Percentiles rank a stretch among this genome's conserved stretches.
These are phyloP conservation scores for Petunia axillaris DNA, from an alignment of 257 asterid genomes.

Conservation along the genomic window DNA sequence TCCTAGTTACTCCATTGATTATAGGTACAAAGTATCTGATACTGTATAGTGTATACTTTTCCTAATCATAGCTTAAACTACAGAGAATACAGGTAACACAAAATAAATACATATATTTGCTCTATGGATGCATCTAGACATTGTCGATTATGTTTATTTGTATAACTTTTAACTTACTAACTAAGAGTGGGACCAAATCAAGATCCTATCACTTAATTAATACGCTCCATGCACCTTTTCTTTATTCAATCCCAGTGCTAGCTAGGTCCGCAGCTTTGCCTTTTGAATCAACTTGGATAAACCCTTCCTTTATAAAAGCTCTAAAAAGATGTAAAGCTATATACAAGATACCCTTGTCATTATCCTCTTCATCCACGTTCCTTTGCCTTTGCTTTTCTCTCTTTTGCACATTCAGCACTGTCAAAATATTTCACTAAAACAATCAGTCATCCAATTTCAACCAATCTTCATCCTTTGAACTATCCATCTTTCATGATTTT, in stretches of 20 bases:
- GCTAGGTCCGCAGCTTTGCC: conserved; percentile 4
- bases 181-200: background rate
- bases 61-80: conserved; percentile 7
- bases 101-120: background rate
- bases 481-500: background rate
- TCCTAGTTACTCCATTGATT: too few species aligned
- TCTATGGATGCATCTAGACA: background rate
- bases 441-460: background rate
- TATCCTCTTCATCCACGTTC: conserved; percentile 18
- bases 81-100: background rate
- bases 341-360: background rate
- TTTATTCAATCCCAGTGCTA: background rate
- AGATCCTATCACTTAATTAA: background rate
- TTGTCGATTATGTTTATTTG: background rate
- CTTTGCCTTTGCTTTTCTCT: conserved; percentile 1
- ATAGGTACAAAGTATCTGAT: background rate
- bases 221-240: background rate
- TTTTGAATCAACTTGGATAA: conserved; percentile 16
- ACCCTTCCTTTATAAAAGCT: background rate
- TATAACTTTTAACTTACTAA: background rate
- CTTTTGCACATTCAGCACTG: background rate
- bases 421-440: background rate
- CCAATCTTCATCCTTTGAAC: background rate
- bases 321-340: conserved; percentile 5
- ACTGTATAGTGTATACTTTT: background rate